Conservation (phyloP, 805 yeast species). For the Groenewaldozyma tartarivorans region DNA sequence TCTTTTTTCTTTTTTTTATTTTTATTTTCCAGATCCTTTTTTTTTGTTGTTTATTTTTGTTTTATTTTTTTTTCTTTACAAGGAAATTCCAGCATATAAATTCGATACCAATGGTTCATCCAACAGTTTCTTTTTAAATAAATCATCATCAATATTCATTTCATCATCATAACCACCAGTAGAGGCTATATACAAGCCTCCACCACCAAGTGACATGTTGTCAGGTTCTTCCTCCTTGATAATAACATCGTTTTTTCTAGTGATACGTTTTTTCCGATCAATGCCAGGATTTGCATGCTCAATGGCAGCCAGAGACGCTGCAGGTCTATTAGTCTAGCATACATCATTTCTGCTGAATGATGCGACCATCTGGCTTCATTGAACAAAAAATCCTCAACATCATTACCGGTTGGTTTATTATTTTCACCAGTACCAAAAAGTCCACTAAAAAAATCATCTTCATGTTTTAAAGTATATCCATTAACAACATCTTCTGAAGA, state of each 20-base stretch:
- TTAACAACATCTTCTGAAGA: constrained; percentile 5
- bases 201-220: too few species aligned
- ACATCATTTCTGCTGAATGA: constrained; percentile 25
- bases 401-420: background rate
- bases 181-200: background rate
- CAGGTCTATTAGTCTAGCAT: constrained; percentile 14
- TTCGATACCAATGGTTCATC: constrained; percentile 15
- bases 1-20: too few species aligned
- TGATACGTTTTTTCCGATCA: background rate
- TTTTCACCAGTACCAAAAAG: background rate
- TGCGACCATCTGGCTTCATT: constrained; percentile 18
- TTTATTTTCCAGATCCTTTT: too few species aligned
- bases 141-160: constrained; percentile 4
- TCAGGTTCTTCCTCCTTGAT: background rate
- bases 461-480: background rate
- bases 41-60: too few species aligned
- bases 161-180: constrained; percentile 3
- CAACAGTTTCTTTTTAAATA: constrained; percentile 4
- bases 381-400: constrained; percentile 1
- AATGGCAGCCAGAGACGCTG: constrained; percentile 17
- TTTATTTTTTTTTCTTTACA: constrained; percentile 4
- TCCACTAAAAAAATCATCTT: background rate
- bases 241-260: background rate
- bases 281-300: constrained; percentile 3
- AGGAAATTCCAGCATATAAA: constrained; percentile 15